Evolutionary conservation across 345 rosid genomes (phyloP).

Genomic region (Eucalyptus coolabah): DNA sequence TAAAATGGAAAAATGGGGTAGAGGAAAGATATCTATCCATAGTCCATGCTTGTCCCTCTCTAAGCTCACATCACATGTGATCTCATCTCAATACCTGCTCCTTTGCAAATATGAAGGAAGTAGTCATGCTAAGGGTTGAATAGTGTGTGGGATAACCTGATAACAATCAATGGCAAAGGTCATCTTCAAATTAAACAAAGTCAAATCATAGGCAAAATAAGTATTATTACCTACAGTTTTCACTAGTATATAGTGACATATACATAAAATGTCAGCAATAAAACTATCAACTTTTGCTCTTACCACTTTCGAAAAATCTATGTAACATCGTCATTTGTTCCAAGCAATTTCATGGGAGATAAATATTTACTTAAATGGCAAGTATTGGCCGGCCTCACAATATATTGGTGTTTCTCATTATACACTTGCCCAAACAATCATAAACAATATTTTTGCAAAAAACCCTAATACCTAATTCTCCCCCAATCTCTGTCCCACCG

Average conservation of each 20-base stretch:
- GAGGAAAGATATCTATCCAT: background rate
- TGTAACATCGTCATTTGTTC: fast-evolving
- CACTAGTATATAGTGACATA: background rate
- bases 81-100: background rate
- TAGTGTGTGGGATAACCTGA: fast-evolving
- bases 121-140: background rate
- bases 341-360: background rate
- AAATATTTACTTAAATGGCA: background rate
- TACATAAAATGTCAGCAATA: background rate
- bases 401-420: background rate
- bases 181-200: background rate
- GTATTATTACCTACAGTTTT: background rate
- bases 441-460: background rate
- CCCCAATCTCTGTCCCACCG: background rate
- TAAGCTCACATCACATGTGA: background rate
- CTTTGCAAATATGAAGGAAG: background rate
- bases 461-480: background rate
- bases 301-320: background rate
- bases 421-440: background rate
- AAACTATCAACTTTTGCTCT: background rate
- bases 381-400: background rate
- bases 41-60: background rate
- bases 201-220: background rate
- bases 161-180: background rate
- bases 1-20: background rate